Evolutionary conservation across 176 grass and related monocot genomes (phyloP).

Genomic region (Alloteropsis semialata): DNA sequence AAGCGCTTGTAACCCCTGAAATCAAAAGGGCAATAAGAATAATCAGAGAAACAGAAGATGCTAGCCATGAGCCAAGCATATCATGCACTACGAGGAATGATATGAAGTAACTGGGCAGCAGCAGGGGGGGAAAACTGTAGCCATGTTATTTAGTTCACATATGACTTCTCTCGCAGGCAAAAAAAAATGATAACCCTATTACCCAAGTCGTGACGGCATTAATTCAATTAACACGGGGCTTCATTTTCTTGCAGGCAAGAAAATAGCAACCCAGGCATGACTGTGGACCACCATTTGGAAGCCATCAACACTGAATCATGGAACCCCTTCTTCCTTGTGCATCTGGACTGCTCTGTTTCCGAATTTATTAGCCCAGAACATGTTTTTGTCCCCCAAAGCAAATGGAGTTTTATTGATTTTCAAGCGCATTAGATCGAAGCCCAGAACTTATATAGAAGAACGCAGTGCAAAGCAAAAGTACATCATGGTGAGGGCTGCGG

Average conservation of each 20-base stretch:
- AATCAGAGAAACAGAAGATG: not conserved
- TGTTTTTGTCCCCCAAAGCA: no score
- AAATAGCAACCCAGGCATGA: not conserved
- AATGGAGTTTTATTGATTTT: no score
- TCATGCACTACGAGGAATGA: not conserved
- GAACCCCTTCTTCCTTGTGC: not conserved
- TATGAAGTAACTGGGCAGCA: not conserved
- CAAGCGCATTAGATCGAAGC: no score
- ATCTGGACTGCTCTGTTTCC: not conserved
- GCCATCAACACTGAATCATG: not conserved
- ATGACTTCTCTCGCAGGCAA: not conserved
- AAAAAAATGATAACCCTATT: not conserved
- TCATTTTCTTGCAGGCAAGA: not conserved
- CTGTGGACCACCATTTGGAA: no score
- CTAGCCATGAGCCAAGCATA: no score
- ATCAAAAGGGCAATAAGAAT: not conserved
- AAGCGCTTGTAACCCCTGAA: constrained; percentile 91
- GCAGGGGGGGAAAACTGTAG: not conserved
- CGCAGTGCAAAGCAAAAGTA: not conserved
- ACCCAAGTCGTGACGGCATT: not conserved
- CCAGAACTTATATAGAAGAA: no score
- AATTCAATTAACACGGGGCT: not conserved
- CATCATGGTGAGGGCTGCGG: not conserved
- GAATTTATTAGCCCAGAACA: not conserved
- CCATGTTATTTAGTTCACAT: not conserved